These are phyloP conservation scores for Pleodorina starrii DNA, from an alignment of 139 green algal species.

Conservation along the genomic window DNA sequence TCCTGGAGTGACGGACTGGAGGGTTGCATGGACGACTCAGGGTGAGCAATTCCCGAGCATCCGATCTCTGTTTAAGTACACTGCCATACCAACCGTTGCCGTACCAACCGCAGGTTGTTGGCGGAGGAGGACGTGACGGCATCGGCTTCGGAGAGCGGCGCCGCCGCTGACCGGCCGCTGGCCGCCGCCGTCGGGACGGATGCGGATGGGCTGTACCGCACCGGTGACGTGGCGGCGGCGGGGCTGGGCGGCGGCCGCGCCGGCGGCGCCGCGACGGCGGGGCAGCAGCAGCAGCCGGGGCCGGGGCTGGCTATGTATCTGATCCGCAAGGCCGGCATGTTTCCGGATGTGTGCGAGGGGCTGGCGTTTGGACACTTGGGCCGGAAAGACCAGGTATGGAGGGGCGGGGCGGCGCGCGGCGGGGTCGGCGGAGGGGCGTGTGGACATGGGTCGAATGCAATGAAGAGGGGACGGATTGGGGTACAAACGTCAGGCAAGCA, in stretches of 20 bases:
- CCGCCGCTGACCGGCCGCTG: conserved; percentile 23
- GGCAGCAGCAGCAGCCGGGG: not conserved
- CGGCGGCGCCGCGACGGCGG: not conserved
- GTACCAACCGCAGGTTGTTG: conserved; percentile 67
- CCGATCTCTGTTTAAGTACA: no score
- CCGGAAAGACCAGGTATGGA: conserved; percentile 64
- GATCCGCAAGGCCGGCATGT: conserved; percentile 79
- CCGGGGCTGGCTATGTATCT: conserved; percentile 74
- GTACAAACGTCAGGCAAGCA: no score
- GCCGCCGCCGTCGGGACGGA: conserved; percentile 64
- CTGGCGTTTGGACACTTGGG: conserved; percentile 74
- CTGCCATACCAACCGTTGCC: no score
- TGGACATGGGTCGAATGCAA: no score
- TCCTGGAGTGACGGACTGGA: no score
- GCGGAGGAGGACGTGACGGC: conserved; percentile 79
- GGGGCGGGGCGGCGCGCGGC: not conserved
- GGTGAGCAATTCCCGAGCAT: no score
- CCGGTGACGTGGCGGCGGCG: conserved; percentile 60
- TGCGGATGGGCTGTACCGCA: conserved; percentile 67
- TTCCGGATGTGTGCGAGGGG: conserved; percentile 79
- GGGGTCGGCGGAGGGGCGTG: not conserved
- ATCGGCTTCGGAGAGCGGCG: not conserved
- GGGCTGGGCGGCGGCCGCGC: conserved; percentile 46
- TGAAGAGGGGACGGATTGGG: not conserved
- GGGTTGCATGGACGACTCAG: no score